These are phyloP conservation scores for Boletus barrowsii DNA, from an alignment of 768 basidiomycete species.

Conservation along the genomic window DNA sequence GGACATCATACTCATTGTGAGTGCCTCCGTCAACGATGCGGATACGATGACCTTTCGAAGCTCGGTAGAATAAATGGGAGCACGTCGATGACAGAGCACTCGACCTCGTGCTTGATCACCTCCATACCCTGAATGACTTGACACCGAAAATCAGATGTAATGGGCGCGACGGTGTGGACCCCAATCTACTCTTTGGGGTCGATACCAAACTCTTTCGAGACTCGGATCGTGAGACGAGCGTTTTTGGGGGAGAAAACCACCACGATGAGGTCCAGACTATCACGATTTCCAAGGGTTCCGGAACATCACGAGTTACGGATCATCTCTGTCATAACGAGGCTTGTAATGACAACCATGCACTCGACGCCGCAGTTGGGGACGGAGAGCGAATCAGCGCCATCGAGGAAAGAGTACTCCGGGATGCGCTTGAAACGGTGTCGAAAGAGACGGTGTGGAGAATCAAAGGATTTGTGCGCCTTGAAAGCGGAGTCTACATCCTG, in stretches of 20 bases:
- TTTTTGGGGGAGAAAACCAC: constrained; percentile 37
- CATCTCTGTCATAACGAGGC: constrained; percentile 15
- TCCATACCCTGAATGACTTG: constrained; percentile 84
- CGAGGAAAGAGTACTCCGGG: constrained; percentile 38
- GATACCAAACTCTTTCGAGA: constrained; percentile 73
- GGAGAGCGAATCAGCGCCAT: constrained; percentile 27
- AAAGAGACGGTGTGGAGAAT: constrained; percentile 78
- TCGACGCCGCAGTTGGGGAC: not conserved
- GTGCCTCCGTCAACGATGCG: constrained; percentile 25
- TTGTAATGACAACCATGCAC: constrained; percentile 1
- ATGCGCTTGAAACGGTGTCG: constrained; percentile 50
- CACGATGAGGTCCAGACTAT: constrained; percentile 86
- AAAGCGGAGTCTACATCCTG: constrained; percentile 49
- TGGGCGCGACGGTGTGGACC: constrained; percentile 65
- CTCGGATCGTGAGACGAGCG: not conserved
- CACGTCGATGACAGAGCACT: constrained; percentile 73
- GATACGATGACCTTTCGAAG: constrained; percentile 5
- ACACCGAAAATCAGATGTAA: constrained; percentile 81
- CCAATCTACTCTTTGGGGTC: constrained; percentile 81
- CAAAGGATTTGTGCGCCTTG: constrained; percentile 77
- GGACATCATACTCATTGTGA: constrained; percentile 81
- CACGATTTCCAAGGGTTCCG: constrained; percentile 52
- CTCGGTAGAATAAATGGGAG: constrained; percentile 83
- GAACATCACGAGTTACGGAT: constrained; percentile 12
- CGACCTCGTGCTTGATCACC: constrained; percentile 82